A percentile compares a stretch with the other conserved stretches of the same genome.
Conservation (phyloP, 78 protist species). For the Trichosphaerium sp. region DNA sequence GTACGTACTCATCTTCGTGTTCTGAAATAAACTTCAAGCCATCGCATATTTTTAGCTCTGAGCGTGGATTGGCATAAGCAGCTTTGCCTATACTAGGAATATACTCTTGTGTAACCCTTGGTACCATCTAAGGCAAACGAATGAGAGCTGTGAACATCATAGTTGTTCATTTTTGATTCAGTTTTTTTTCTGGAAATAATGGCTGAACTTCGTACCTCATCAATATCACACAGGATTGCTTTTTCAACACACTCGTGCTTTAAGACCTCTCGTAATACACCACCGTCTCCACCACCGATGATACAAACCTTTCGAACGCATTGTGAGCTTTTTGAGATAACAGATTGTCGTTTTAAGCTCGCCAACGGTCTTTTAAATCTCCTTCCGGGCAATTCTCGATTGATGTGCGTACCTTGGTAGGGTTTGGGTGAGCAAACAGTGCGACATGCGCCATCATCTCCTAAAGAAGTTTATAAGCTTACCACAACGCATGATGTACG, state of each 20-base stretch:
- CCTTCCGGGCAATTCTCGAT: too few relatives aligned
- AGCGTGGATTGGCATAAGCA: too few relatives aligned
- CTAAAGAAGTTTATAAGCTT: not conserved
- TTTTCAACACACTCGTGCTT: slow-evolving; percentile 63
- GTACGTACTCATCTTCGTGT: slow-evolving; percentile 6
- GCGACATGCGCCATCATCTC: slow-evolving; percentile 93
- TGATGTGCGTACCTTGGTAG: too few relatives aligned
- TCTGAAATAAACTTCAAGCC: slow-evolving; percentile 72
- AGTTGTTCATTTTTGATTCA: too few relatives aligned
- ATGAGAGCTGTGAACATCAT: too few relatives aligned
- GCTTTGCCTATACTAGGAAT: too few relatives aligned
- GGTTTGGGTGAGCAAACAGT: slow-evolving; percentile 72
- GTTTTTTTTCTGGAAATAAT: too few relatives aligned
- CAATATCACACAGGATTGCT: slow-evolving; percentile 79
- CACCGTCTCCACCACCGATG: slow-evolving; percentile 99
- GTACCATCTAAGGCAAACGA: too few relatives aligned
- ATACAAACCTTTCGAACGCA: slow-evolving; percentile 58
- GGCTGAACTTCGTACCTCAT: slow-evolving; percentile 22
- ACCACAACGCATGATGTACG: not conserved
- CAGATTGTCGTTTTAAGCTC: not conserved
- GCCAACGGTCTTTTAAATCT: slow-evolving; percentile 11
- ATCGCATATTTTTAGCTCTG: slow-evolving; percentile 55
- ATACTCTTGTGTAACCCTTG: too few relatives aligned
- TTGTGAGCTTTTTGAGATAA: not conserved
- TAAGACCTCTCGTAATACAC: slow-evolving; percentile 82